Evolutionary conservation across 495 filamentous ascomycete genomes (phyloP), one percentile per base, ranked within the genome.

Genomic region (Staphylotrichum longicolle): DNA sequence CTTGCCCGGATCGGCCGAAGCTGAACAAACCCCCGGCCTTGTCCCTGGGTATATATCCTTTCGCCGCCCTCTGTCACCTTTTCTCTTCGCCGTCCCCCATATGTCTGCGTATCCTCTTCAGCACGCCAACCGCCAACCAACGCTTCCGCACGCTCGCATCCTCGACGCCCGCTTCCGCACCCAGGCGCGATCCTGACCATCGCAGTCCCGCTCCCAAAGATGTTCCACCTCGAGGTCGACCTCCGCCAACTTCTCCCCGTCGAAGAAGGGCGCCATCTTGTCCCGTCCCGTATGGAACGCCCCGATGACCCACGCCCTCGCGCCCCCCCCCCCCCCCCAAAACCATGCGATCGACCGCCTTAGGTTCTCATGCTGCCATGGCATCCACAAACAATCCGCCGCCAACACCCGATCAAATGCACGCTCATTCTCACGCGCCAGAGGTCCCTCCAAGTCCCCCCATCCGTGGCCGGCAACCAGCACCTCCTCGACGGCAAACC

Each of bases 311-410:
- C 86, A 88, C 8, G 88, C 80, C 40, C 81, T 71, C 0, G 86
- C 85, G 2, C 69, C 68, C 0, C 76, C 72, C 3, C 77, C 80
- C 6, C 63, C 64, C 12, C 54, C 61, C 41, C 96, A 80, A 72
- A 96, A 94, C 75, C 86, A 86, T 11, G 76, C 72, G 70, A 96
- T 86, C 8, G 88, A 91, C 27, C 72, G 74, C 45, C 77, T 79
- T 12, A 97, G 82, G 68, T 89, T 89, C 33, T 74, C 77, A 69
- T 96, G 92, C 76, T 94, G 84, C 68, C 76, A 81, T 11, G 77
- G 81, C 88, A 96, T 91, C 92, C 91, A 97, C 61, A 91, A 78
- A 70, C 90, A 95, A 68, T 96, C 92, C 46, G 90, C 88, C 3
- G 86, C 88, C 39, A 95, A 77, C 32, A 96, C 85, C 54, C 87